Percentiles rank a stretch among this genome's conserved stretches.
phyloP scores from a whole-genome alignment of 78 protist species.

The Guillardia theta region DNA sequence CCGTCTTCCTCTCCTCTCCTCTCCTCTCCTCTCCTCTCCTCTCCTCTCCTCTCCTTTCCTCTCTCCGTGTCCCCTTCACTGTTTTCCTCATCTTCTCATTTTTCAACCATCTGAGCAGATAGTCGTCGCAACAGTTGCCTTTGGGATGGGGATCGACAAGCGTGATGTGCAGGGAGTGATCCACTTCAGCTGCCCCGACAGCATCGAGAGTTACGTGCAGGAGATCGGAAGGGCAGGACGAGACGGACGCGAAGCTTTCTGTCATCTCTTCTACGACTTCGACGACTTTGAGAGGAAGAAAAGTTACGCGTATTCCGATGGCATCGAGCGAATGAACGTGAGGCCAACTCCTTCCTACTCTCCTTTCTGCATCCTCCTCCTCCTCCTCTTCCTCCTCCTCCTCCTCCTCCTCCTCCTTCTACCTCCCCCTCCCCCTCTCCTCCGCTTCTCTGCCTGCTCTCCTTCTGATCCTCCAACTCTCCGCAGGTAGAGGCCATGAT shows the following conservation, averaged over 20 bases:
- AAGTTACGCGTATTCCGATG: background rate
- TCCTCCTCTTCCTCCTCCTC: no score
- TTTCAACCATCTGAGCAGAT: background rate
- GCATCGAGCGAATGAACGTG: background rate
- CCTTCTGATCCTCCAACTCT: no score
- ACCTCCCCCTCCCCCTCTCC: no score
- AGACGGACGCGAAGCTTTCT: background rate
- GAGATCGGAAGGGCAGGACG: constrained; percentile 43
- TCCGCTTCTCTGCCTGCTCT: no score
- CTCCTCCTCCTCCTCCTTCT: no score
- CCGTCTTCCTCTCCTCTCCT: background rate
- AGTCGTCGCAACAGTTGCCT: constrained; percentile 79
- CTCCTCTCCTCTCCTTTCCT: background rate
- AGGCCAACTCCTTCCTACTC: no score
- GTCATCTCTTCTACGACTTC: background rate
- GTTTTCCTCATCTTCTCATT: background rate
- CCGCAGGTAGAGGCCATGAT: background rate
- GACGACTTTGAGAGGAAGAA: background rate
- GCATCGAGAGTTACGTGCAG: constrained; percentile 30
- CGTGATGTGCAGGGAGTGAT: constrained; percentile 61
- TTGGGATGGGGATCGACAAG: constrained; percentile 84
- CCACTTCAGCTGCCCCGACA: constrained; percentile 54
- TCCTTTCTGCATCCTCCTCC: no score
- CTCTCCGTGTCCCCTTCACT: background rate
- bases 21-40: background rate